Conservation (phyloP, 371 early-diverging fungal genomes). For the Syncephalastrum monosporum region DNA sequence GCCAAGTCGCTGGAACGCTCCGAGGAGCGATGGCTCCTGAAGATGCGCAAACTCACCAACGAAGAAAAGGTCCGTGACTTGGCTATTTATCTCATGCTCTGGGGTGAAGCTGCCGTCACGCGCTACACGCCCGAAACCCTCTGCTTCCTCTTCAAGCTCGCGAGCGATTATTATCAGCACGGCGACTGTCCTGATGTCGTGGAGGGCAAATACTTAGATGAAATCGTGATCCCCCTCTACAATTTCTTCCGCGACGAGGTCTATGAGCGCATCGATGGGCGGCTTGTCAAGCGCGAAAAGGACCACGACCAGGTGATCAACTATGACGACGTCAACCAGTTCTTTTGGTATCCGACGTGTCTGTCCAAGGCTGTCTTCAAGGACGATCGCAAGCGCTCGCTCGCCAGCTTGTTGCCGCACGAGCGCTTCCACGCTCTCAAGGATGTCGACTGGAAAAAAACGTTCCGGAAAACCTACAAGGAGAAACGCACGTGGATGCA, state of each 20-base stretch:
- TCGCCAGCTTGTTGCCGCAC: constrained; percentile 61
- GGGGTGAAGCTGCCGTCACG: constrained; percentile 87
- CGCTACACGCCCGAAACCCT: constrained; percentile 80
- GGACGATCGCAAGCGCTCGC: constrained; percentile 46
- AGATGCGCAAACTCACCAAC: constrained; percentile 76
- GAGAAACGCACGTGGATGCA: constrained; percentile 87
- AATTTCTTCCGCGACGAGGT: constrained; percentile 75
- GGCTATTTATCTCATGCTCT: constrained; percentile 78
- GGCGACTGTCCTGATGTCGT: constrained; percentile 38
- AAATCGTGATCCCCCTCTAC: constrained; percentile 78
- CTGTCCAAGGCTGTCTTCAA: constrained; percentile 60
- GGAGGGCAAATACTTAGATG: constrained; percentile 73
- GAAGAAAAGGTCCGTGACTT: constrained; percentile 70
- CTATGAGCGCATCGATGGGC: constrained; percentile 70
- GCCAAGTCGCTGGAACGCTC: constrained; percentile 46
- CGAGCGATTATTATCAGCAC: constrained; percentile 56
- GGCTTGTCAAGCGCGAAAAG: constrained; percentile 73
- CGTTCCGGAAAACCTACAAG: constrained; percentile 83
- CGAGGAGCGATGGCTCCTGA: constrained; percentile 68
- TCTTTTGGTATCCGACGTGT: constrained; percentile 79
- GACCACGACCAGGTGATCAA: constrained; percentile 83
- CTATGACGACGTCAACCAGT: constrained; percentile 90
- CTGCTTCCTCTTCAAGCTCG: constrained; percentile 83
- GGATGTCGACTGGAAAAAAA: constrained; percentile 70
- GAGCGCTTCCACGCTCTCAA: constrained; percentile 67